Conservation (phyloP, 2,329 filamentous ascomycete species). For the Chrysoporthe deuterocubensis region DNA sequence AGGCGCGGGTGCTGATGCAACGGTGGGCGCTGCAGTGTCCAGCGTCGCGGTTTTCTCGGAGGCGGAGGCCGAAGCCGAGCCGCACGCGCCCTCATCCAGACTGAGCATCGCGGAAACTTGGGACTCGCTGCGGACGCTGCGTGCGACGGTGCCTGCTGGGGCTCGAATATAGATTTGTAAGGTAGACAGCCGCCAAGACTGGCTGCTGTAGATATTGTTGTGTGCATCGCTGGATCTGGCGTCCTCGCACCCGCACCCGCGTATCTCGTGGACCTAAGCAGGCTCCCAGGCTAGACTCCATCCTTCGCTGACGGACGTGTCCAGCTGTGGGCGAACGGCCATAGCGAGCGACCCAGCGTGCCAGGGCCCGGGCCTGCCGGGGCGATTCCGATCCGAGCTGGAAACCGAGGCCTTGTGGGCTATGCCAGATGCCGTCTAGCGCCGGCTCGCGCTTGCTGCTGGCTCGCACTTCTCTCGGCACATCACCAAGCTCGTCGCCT, state of each 20-base stretch:
- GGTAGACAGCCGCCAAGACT: neutral
- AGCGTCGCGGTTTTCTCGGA: constrained; percentile 33
- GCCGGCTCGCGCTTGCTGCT: neutral
- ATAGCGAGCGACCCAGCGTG: no score
- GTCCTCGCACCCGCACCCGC: neutral
- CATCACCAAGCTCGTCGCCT: neutral
- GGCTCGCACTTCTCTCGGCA: neutral
- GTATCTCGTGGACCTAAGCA: no score
- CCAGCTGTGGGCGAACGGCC: no score
- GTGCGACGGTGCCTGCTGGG: neutral
- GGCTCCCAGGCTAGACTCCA: neutral
- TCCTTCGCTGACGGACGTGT: no score
- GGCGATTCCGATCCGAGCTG: neutral
- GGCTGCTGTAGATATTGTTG: neutral
- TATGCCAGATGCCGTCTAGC: neutral
- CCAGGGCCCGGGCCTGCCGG: neutral
- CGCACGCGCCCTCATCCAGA: constrained; percentile 5
- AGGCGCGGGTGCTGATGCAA: neutral
- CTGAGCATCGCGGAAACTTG: neutral
- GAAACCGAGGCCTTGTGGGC: neutral
- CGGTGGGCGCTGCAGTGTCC: neutral
- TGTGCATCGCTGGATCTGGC: neutral
- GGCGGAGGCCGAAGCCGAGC: constrained; percentile 20
- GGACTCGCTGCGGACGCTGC: neutral
- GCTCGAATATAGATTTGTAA: neutral